Percentiles rank a stretch among this genome's conserved stretches.
Conservation (phyloP, 2,329 filamentous ascomycete species). For the Volutella citrinella region DNA sequence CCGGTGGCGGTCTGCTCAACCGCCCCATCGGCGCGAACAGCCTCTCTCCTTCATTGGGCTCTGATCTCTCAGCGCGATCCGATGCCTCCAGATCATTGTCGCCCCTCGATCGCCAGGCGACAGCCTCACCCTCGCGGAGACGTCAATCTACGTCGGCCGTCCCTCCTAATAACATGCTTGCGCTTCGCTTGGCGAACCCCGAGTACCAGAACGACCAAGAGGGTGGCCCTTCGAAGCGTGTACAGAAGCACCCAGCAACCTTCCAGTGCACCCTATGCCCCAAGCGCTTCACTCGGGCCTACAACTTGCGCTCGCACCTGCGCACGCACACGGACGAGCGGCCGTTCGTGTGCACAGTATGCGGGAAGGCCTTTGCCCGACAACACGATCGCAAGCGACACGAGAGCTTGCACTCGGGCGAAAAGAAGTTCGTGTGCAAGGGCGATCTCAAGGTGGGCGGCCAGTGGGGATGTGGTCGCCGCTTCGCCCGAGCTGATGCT, state of each 20-base stretch:
- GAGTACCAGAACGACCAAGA: conserved; percentile 69
- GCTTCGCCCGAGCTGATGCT: conserved; percentile 93
- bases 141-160: conserved; percentile 64
- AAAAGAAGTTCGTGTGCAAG: conserved; percentile 98
- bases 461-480: conserved; percentile 88
- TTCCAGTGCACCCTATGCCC: conserved; percentile 94
- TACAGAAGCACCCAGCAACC: conserved; percentile 95
- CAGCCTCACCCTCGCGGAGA: conserved; percentile 32
- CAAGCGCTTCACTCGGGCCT: conserved; percentile 93
- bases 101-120: conserved; percentile 52
- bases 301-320: conserved; percentile 92
- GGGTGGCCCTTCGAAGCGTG: conserved; percentile 67
- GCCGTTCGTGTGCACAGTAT: conserved; percentile 95
- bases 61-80: conserved; percentile 41
- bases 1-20: conserved; percentile 38
- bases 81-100: conserved; percentile 56
- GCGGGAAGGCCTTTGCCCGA: conserved; percentile 93
- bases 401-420: conserved; percentile 91
- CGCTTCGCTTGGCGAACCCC: conserved; percentile 87
- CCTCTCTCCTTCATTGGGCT: conserved; percentile 50
- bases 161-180: conserved; percentile 65
- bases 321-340: conserved; percentile 96
- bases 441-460: conserved; percentile 80
- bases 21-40: conserved; percentile 39
- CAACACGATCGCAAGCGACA: conserved; percentile 98